Conservation (phyloP, 1,284 basidiomycete genomes). For the Puccinia triticina region DNA sequence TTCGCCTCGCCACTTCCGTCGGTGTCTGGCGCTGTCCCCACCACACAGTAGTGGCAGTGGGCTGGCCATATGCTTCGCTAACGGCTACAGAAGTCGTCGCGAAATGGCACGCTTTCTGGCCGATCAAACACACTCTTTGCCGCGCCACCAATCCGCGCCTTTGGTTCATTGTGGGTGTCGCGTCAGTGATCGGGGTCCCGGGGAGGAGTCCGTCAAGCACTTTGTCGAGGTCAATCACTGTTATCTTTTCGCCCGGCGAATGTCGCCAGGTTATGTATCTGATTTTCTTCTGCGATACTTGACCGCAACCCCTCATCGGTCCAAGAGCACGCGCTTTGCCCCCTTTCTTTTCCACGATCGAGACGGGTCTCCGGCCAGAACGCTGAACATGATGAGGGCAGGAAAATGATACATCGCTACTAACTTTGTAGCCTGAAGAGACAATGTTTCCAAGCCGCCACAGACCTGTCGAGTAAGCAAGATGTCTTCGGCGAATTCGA, state of each 20-base stretch:
- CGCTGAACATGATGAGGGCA: too few relatives aligned
- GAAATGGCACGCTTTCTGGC: too few relatives aligned
- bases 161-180: slow-evolving; percentile 42
- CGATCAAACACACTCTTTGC: too few relatives aligned
- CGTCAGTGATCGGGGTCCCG: slow-evolving; percentile 45
- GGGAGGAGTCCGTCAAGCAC: slow-evolving; percentile 50
- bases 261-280: not conserved
- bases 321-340: slow-evolving; percentile 46
- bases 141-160: too few relatives aligned
- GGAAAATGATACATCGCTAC: not conserved
- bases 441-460: slow-evolving; percentile 40
- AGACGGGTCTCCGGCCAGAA: not conserved
- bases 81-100: too few relatives aligned
- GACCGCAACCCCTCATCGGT: slow-evolving; percentile 50
- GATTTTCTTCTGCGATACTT: slow-evolving; percentile 35
- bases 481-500: not conserved
- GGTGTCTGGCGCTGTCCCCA: too few relatives aligned
- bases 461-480: slow-evolving; percentile 1
- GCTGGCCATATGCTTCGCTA: too few relatives aligned
- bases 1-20: too few relatives aligned
- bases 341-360: slow-evolving; percentile 35
- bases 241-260: not conserved
- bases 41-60: too few relatives aligned
- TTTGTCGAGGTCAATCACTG: slow-evolving; percentile 30
- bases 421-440: slow-evolving; percentile 29